Base-by-base conservation (phyloP, 345 rosid species). In the Carallia pectinifolia region DNA sequence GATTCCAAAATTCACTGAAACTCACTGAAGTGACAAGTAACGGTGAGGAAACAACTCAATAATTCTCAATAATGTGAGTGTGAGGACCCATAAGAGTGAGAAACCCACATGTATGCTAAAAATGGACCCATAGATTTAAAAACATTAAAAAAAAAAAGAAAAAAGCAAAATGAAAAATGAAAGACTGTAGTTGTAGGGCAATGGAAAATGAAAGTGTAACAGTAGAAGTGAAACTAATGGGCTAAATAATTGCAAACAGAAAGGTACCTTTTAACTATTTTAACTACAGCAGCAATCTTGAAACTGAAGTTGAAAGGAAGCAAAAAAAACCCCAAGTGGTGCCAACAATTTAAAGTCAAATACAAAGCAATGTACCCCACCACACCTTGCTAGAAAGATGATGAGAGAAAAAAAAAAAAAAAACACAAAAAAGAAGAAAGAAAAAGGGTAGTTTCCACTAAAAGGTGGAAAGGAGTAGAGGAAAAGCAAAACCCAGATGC, bases 1-100 rank as follows among this genome's bases (percentile, higher is more conserved):
- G 77, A 68, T 72, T 77, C 77, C 74, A 77, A 65, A 72, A 58
- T 61, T 67, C 64, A 40, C 47, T 64, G 66, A 50, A 44, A 62
- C 68, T 53, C 54, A 69, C 73, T 69, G 65, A 63, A 65, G 71
- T 60, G 69, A 61, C 67, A n/a, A 62, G 40, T 18, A 67, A 67
- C 67, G 67, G 61, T 23, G 65, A 47, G 30, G 7, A 23, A 66
- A 59, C 31, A 10, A 15, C 12, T 19, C 48, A 37, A 13, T 52
- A 58, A 39, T 52, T 19, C 64, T 61, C 72, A 71, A 71, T 55
- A 71, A 67, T 55, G 65, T 37, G 5, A 27, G 66, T 55, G 65
- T 37, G 5, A 27, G 34, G 66, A 23, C 50, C 65, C 74, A 48
- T 27, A 31, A 39, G 62, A 19, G 58, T 48, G 65, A 66, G 23